Evolutionary conservation across 2,329 filamentous ascomycete genomes (phyloP).

Genomic region (Exophiala alcalophila): DNA sequence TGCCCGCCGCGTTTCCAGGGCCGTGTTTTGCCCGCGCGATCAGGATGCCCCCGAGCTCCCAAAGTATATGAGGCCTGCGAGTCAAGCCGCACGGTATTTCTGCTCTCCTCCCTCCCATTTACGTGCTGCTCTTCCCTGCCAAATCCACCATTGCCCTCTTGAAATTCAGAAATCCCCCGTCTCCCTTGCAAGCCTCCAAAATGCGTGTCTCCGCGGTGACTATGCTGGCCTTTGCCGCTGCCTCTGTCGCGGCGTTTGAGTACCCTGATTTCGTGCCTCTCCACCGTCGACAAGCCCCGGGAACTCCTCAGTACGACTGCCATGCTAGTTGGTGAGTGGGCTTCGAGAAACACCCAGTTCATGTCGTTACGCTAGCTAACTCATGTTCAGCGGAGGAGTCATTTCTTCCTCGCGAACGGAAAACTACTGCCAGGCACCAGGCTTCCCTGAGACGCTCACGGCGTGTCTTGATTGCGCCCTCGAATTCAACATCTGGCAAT

Average conservation of each 20-base stretch:
- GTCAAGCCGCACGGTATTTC: background rate
- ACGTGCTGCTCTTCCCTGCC: too few relatives aligned
- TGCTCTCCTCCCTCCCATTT: conserved; percentile 1
- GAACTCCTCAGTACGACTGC: conserved; percentile 37
- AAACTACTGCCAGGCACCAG: conserved; percentile 33
- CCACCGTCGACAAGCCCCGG: conserved; percentile 27
- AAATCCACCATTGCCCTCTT: background rate
- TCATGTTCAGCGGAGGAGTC: conserved; percentile 30
- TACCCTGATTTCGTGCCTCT: conserved; percentile 18
- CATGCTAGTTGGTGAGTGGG: conserved; percentile 36
- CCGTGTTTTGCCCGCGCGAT: too few relatives aligned
- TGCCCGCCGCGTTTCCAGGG: too few relatives aligned
- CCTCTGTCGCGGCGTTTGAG: conserved; percentile 10
- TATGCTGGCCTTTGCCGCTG: conserved; percentile 10
- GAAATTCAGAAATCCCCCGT: too few relatives aligned
- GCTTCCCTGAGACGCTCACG: conserved; percentile 32
- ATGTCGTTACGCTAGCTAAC: background rate
- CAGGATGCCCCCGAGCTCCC: too few relatives aligned
- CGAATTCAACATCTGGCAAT: conserved; percentile 45
- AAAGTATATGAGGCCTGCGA: too few relatives aligned
- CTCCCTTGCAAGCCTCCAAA: conserved; percentile 5
- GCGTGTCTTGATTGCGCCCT: conserved; percentile 44
- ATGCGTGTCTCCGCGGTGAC: conserved; percentile 16
- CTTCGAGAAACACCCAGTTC: too few relatives aligned
- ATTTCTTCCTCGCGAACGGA: conserved; percentile 30